These are phyloP conservation scores for Tricholoma sp. DNA, from an alignment of 768 basidiomycete species.

Conservation along the genomic window DNA sequence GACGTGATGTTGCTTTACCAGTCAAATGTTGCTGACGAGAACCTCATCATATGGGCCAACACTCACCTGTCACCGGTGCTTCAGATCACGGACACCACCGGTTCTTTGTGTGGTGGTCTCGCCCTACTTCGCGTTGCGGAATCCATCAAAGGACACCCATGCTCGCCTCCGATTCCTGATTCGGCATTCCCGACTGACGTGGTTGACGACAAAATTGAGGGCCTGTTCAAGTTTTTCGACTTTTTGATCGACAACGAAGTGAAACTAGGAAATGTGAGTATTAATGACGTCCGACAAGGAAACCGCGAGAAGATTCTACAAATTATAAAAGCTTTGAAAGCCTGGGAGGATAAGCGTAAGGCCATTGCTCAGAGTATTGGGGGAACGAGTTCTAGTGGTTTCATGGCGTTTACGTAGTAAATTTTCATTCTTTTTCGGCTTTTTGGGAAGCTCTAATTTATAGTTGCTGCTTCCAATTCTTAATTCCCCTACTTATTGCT, in stretches of 20 bases:
- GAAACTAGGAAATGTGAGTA: slow-evolving; percentile 86
- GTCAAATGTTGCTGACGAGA: slow-evolving; percentile 29
- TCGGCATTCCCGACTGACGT: slow-evolving; percentile 66
- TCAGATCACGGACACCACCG: slow-evolving; percentile 46
- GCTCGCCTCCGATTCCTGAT: slow-evolving; percentile 70
- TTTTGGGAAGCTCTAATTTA: neutral
- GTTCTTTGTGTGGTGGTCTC: slow-evolving; percentile 59
- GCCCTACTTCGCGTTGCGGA: slow-evolving; percentile 84
- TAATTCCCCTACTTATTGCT: no score
- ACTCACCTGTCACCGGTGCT: slow-evolving; percentile 62
- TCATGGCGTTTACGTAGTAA: slow-evolving; percentile 24
- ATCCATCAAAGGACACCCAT: slow-evolving; percentile 60
- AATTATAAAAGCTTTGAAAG: slow-evolving; percentile 68
- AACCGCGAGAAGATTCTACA: slow-evolving; percentile 79
- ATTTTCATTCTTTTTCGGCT: neutral
- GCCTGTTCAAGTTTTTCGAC: slow-evolving; percentile 86
- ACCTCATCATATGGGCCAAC: slow-evolving; percentile 89
- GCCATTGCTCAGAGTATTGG: slow-evolving; percentile 52
- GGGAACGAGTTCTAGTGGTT: slow-evolving; percentile 25
- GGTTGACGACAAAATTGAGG: slow-evolving; percentile 78
- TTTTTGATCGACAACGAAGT: slow-evolving; percentile 90
- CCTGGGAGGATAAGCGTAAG: slow-evolving; percentile 74
- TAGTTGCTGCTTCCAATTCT: neutral
- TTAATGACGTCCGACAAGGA: slow-evolving; percentile 86
- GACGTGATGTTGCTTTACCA: neutral